A percentile compares a stretch with the other conserved stretches of the same genome.
Evolutionary conservation across 805 yeast genomes (phyloP).

Genomic region (Myxozyma geophila): DNA sequence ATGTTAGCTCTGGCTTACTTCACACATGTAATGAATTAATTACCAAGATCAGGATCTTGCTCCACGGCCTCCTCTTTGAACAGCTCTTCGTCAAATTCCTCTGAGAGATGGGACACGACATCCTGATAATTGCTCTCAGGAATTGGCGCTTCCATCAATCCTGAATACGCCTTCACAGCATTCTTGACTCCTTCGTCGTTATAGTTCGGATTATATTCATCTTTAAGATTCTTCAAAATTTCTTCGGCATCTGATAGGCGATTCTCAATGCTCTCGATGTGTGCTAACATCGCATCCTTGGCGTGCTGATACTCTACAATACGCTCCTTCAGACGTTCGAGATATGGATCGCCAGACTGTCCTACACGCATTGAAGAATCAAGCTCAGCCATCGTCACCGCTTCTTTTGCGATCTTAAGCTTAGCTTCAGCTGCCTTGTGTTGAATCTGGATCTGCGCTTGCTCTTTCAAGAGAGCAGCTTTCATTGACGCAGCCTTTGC

Average conservation of each 20-base stretch:
- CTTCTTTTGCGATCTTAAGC: conserved; percentile 41
- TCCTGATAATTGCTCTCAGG: conserved; percentile 1
- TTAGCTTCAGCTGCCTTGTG: conserved; percentile 37
- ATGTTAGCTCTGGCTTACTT: too few relatives aligned
- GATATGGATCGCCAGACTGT: conserved; percentile 16
- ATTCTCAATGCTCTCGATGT: conserved; percentile 19
- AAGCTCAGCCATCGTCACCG: conserved; percentile 42
- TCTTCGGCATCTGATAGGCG: conserved; percentile 35
- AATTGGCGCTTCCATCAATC: conserved; percentile 40
- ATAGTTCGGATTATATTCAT: conserved; percentile 77
- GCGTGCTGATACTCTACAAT: conserved; percentile 30
- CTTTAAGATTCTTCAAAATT: conserved; percentile 55
- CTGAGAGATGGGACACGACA: neutral
- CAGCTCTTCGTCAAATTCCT: conserved; percentile 24
- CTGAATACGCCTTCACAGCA: conserved; percentile 56
- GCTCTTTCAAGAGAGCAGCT: conserved; percentile 35
- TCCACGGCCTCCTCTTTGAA: conserved; percentile 17
- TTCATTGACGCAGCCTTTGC: conserved; percentile 41
- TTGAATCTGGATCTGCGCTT: conserved; percentile 36
- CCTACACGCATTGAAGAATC: conserved; percentile 19
- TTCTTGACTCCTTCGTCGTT: conserved; percentile 85
- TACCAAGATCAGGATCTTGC: conserved; percentile 22
- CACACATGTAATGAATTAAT: neutral
- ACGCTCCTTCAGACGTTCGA: conserved; percentile 23
- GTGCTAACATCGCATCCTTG: conserved; percentile 11